Evolutionary conservation across 2,329 filamentous ascomycete species (phyloP), one percentile per base, ranked within the genome.

Genomic region (Fusarium sp.): DNA sequence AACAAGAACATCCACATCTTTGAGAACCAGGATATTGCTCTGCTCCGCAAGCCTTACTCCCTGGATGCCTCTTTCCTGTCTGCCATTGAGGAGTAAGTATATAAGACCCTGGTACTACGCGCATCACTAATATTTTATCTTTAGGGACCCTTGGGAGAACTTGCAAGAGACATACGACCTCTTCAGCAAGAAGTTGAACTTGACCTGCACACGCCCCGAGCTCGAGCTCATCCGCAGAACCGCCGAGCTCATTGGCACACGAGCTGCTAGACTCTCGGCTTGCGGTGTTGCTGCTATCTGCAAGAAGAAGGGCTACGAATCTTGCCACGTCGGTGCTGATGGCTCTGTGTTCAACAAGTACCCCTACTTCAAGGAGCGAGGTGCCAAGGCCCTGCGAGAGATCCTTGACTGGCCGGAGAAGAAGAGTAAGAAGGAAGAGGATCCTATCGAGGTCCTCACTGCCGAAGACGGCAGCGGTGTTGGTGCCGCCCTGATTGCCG

Each of bases 321-420:
- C 87, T 37, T 97, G 93, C 83, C 96, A 98, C 79, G 96, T 99
- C 41, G 96, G 96, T 74, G 96, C 96, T 51, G 96, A 99, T 77
- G 96, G 96, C 37, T 97, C 93, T 19, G 95, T 99, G 55, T 99
- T 99, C 84, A 97, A 97, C 86, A 98, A 98, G 80, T 99, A 99
- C 82, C 96, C 96, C 14, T 92, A 97, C 82, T 99, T 99, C 88
- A 97, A 97, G 86, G 88, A 90, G 59, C 91, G 96, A 55, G 94
- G 95, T 56, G 95, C 96, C 15, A 86, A 90, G 78, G 96, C 96
- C 28, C 87, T 99, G 53, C 90, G 93, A 56, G 96, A 99, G 84
- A 97, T 99, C 70, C 88, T 99, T 37, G 95, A 97, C 83, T 98
- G 95, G 94, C 89, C 92, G 4, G 88, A 77, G 47, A 92, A 92